These are phyloP conservation scores for Trichoderma polysporum DNA, from an alignment of 2,329 filamentous ascomycete species.

Conservation along the genomic window DNA sequence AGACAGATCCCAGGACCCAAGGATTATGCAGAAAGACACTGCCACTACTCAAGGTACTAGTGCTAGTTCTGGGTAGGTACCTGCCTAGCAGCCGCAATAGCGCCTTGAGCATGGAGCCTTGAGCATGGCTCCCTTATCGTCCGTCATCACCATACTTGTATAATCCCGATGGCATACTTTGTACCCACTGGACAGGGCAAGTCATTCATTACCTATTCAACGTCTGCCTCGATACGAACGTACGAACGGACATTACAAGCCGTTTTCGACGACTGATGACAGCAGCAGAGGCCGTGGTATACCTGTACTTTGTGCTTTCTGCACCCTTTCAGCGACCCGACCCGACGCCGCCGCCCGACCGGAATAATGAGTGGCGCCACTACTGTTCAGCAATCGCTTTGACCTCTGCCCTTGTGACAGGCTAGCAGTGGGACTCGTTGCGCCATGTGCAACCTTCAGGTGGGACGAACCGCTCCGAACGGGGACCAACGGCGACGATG, in stretches of 20 bases:
- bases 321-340: constrained; percentile 22
- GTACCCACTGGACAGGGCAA: too few relatives aligned
- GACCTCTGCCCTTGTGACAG: constrained; percentile 21
- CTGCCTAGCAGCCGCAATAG: neutral
- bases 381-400: constrained; percentile 6
- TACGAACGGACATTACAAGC: neutral
- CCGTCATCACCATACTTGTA: neutral
- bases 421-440: constrained; percentile 20
- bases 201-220: too few relatives aligned
- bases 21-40: neutral
- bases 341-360: constrained; percentile 22
- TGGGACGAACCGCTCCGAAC: constrained; percentile 26
- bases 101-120: neutral
- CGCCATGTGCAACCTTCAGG: constrained; percentile 22
- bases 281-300: neutral
- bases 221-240: neutral
- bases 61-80: neutral
- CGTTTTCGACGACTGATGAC: neutral
- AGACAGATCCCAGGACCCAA: neutral
- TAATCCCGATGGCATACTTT: neutral
- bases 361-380: constrained; percentile 22
- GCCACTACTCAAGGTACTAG: neutral
- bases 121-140: neutral
- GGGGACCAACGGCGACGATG: constrained; percentile 18
- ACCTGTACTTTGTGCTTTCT: too few relatives aligned